Evolutionary conservation across 495 filamentous ascomycete genomes (phyloP), one percentile per base, ranked within the genome.

Genomic region (Aspergillus steynii): DNA sequence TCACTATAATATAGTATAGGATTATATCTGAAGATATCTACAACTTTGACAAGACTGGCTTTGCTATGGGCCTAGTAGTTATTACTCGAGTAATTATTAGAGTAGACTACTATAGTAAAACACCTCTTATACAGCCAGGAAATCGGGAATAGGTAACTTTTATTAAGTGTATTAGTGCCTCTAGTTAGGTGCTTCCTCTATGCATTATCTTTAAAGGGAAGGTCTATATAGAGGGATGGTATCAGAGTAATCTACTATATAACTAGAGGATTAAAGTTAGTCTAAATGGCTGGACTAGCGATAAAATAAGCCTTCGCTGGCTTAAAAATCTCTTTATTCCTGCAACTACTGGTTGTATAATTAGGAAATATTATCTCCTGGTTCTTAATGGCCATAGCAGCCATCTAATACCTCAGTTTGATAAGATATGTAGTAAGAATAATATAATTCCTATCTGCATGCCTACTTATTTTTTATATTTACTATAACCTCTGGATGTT

Each of bases 101-200:
- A 71, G 59, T 42, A 37, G 4, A 63, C 55, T 53, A 56, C 46
- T 37, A 68, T 64, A 58, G 71, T 73, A 64, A 59, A 48, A 59
- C 62, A 20, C 66, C 56, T 31, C 32, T 62, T 46, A 60, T 63
- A 49, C 67, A 82, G 65, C 72, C 68, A 58, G 68, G 72, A 8
- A 76, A 82, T 69, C 57, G 68, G 2, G 65, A 80, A 68, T 83
- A 60, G 71, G 62, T 73, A 49, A 77, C 69, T 52, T 59, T 68
- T 25, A 77, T 82, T 61, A 10, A 76, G 32, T 59, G 42, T 58
- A 71, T 79, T 12, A 69, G 66, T 63, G 55, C 69, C 14, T 55
- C 29, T 8, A 65, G 69, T 2, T 72, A 58, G 58, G 53, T 47
- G 1, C 14, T 71, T 27, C 64, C 67, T 29, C 61, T 59, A 54